These are phyloP conservation scores for Comarum palustre DNA, from an alignment of 306 rosid genomes.

Conservation along the genomic window DNA sequence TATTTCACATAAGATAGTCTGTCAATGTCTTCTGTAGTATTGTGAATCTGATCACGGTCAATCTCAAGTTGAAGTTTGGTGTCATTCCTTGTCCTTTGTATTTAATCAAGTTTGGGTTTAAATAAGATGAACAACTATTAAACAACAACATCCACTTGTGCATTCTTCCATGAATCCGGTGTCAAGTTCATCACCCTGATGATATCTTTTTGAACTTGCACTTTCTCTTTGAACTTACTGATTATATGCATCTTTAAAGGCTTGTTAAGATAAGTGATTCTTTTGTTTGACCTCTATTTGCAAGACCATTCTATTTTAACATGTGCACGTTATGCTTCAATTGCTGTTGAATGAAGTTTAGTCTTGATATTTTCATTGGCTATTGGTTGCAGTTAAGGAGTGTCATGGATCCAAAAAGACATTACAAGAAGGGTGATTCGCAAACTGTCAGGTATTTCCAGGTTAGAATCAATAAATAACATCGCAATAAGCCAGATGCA, in stretches of 20 bases:
- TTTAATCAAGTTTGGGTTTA: background rate
- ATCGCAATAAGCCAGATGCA: background rate
- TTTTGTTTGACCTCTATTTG: background rate
- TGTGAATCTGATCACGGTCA: background rate
- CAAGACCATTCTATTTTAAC: background rate
- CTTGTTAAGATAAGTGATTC: background rate
- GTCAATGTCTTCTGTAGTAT: background rate
- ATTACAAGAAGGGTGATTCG: constrained; percentile 74
- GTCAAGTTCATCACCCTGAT: background rate
- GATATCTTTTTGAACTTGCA: background rate
- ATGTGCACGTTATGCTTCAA: background rate
- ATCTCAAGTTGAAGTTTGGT: background rate
- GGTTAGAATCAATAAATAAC: constrained; percentile 41
- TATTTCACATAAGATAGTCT: background rate
- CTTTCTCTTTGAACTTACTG: background rate
- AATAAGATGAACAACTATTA: background rate
- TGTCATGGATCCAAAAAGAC: constrained; percentile 82
- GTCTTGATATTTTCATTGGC: constrained; percentile 9
- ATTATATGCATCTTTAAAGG: background rate
- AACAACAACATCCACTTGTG: no score
- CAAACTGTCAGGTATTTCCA: constrained; percentile 71
- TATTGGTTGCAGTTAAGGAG: constrained; percentile 54
- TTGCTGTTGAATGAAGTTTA: constrained; percentile 4
- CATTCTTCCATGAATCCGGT: background rate
- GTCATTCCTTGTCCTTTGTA: background rate